Evolutionary conservation across 2,329 filamentous ascomycete genomes (phyloP).

Genomic region (Trichoderma sp.): DNA sequence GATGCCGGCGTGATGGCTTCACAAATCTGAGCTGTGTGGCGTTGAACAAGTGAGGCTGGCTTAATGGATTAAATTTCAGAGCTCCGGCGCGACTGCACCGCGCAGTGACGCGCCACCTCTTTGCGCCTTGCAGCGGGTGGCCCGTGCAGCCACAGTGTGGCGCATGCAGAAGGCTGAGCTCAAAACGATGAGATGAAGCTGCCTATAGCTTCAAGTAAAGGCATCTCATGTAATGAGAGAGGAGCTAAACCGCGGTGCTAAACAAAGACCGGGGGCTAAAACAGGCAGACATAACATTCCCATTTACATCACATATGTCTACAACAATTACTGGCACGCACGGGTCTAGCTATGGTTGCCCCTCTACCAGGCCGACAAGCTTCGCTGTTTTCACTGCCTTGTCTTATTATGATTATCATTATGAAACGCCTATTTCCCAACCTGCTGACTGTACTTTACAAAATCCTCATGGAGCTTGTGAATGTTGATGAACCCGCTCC

Average conservation of each 20-base stretch:
- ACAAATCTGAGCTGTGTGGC: conserved; percentile 7
- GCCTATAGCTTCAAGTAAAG: not conserved
- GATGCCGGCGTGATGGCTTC: not conserved
- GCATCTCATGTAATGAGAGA: not conserved
- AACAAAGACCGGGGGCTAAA: not conserved
- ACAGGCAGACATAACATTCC: not conserved
- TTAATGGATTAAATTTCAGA: conserved; percentile 25
- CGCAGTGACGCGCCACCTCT: conserved; percentile 26
- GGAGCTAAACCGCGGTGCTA: not conserved
- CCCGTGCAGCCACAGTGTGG: conserved; percentile 5
- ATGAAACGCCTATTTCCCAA: conserved; percentile 52
- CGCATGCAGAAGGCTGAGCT: conserved; percentile 13
- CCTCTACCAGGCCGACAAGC: not conserved
- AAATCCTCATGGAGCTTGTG: conserved; percentile 79
- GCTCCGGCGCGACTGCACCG: conserved; percentile 23
- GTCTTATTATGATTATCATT: not conserved
- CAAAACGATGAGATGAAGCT: not conserved
- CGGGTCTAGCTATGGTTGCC: not conserved
- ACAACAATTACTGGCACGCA: not conserved
- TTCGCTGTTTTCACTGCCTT: not conserved
- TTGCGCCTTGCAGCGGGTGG: not conserved
- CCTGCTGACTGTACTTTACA: conserved; percentile 46
- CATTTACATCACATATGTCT: not conserved
- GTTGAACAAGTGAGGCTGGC: conserved; percentile 15
- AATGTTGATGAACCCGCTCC: conserved; percentile 86